Evolutionary conservation across 345 rosid species (phyloP).

Genomic region (Passiflora organensis): DNA sequence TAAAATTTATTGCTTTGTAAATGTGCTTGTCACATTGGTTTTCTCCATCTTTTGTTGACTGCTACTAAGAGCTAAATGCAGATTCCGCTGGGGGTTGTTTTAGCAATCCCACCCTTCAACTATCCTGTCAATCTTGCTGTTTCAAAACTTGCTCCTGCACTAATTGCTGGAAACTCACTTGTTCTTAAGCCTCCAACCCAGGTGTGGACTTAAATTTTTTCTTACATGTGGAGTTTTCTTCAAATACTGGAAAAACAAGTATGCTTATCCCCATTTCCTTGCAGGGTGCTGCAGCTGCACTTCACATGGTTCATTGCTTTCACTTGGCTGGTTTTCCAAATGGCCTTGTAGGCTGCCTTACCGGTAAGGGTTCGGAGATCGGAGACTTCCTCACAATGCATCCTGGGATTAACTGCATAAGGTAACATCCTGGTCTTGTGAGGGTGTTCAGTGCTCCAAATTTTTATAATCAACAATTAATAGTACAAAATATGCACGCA

Average conservation of each 20-base stretch:
- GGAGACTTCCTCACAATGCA: conserved; percentile 99
- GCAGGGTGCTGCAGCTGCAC: conserved; percentile 93
- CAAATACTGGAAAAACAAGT: no score
- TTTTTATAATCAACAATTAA: no score
- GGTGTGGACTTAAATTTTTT: conserved; percentile 37
- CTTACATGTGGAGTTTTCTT: no score
- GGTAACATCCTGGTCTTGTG: conserved; percentile 34
- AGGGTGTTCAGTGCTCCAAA: no score
- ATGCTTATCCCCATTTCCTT: not conserved
- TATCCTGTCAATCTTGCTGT: conserved; percentile 98
- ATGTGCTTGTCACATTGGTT: no score
- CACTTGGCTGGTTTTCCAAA: conserved; percentile 96
- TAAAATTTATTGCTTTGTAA: no score
- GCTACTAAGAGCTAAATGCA: conserved; percentile 16
- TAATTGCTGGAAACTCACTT: conserved; percentile 88
- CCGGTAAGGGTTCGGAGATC: conserved; percentile 95
- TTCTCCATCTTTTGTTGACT: not conserved
- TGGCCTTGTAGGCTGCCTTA: conserved; percentile 80
- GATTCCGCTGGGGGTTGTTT: conserved; percentile 87
- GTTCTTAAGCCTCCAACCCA: conserved; percentile 99
- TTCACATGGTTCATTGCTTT: conserved; percentile 95
- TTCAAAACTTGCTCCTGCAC: conserved; percentile 86
- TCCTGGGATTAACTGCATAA: conserved; percentile 89
- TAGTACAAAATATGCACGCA: no score
- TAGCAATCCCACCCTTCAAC: conserved; percentile 96